phyloP scores from a whole-genome alignment of 2,329 filamentous ascomycete genomes.

The Cladorrhinum sp. region DNA sequence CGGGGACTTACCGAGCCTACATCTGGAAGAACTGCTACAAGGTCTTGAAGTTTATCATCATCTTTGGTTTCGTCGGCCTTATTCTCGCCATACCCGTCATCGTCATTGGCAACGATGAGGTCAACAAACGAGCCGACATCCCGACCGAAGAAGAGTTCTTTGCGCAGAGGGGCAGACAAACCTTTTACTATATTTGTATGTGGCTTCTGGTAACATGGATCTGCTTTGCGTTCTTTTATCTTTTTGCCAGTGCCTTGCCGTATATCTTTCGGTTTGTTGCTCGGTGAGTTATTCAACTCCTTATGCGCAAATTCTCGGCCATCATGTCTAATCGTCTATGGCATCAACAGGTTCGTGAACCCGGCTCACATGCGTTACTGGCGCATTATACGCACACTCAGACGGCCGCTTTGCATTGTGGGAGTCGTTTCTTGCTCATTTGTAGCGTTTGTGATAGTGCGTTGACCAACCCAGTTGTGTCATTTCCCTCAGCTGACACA shows the following conservation, averaged over 20 bases:
- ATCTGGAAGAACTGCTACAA: conserved; percentile 15
- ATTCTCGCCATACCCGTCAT: conserved; percentile 25
- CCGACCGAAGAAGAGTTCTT: conserved; percentile 13
- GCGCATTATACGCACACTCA: conserved; percentile 27
- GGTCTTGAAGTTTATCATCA: conserved; percentile 21
- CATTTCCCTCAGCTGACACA: not conserved
- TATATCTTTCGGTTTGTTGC: conserved; percentile 30
- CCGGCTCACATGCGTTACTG: conserved; percentile 31
- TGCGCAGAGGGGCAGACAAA: conserved; percentile 18
- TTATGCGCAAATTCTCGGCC: too few relatives aligned
- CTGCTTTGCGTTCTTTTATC: conserved; percentile 20
- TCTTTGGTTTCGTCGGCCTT: conserved; percentile 20
- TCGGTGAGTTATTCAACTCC: conserved; percentile 17
- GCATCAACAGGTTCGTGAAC: conserved; percentile 28
- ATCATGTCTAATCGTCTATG: not conserved
- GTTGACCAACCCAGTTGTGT: not conserved
- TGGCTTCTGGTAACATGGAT: conserved; percentile 28
- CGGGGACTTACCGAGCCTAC: conserved; percentile 5
- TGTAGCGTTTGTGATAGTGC: conserved; percentile 21
- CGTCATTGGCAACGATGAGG: conserved; percentile 18
- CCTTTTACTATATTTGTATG: conserved; percentile 26
- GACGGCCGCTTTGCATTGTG: conserved; percentile 26
- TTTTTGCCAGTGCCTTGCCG: conserved; percentile 23
- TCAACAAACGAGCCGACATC: conserved; percentile 12
- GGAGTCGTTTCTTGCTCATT: conserved; percentile 20